These are phyloP conservation scores for Neophaeococcomyces aloes DNA, from an alignment of 2,329 filamentous ascomycete species.

Conservation along the genomic window DNA sequence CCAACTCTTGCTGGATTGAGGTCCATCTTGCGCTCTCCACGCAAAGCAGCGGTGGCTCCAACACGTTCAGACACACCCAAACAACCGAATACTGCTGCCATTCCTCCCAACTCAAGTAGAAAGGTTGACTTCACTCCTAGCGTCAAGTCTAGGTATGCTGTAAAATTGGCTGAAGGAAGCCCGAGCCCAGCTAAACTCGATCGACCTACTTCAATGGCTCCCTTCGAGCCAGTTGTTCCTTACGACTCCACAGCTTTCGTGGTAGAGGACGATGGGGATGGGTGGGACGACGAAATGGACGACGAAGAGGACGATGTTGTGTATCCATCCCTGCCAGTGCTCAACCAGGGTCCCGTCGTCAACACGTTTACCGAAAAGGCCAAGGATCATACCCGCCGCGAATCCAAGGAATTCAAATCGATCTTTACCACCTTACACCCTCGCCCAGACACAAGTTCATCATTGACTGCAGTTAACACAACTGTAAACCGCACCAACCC, in stretches of 20 bases:
- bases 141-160: slow-evolving; percentile 41
- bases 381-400: slow-evolving; percentile 24
- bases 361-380: slow-evolving; percentile 13
- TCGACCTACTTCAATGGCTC: slow-evolving; percentile 14
- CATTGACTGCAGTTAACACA: slow-evolving; percentile 17
- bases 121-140: slow-evolving; percentile 77
- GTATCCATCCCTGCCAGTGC: slow-evolving; percentile 28
- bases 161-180: slow-evolving; percentile 26
- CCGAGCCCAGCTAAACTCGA: slow-evolving; percentile 34
- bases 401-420: slow-evolving; percentile 22
- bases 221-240: slow-evolving; percentile 14
- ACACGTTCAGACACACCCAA: slow-evolving; percentile 17
- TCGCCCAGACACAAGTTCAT: slow-evolving; percentile 10
- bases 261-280: slow-evolving; percentile 14
- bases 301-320: slow-evolving; percentile 22
- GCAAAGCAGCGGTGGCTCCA: slow-evolving; percentile 32
- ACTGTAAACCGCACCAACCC: slow-evolving; percentile 15
- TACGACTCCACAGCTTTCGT: slow-evolving; percentile 22
- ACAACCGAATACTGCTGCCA: slow-evolving; percentile 27
- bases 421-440: slow-evolving; percentile 23
- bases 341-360: slow-evolving; percentile 8
- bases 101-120: slow-evolving; percentile 44
- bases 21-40: slow-evolving; percentile 49
- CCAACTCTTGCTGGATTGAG: slow-evolving; percentile 46
- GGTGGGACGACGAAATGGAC: slow-evolving; percentile 16